These are phyloP conservation scores for Sclerotinia spermophila DNA, from an alignment of 2,329 filamentous ascomycete genomes.

Conservation along the genomic window DNA sequence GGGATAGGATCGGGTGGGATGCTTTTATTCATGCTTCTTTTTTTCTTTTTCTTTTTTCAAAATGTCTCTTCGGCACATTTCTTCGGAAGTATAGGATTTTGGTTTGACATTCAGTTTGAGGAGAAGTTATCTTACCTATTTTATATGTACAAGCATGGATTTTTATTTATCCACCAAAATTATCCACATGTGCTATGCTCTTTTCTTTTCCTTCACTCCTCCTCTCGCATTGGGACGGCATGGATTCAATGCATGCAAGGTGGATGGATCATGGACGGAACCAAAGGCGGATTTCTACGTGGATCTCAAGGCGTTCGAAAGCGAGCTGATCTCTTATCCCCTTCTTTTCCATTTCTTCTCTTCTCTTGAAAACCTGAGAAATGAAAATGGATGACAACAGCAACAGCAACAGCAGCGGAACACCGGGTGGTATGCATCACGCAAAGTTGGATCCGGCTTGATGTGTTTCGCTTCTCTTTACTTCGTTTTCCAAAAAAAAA, in stretches of 20 bases:
- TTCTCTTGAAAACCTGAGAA: background rate
- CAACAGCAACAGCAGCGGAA: background rate
- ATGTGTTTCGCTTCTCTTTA: background rate
- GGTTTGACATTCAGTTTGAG: background rate
- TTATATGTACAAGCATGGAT: slow-evolving; percentile 6
- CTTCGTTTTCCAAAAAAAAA: too few relatives aligned
- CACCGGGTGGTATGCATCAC: background rate
- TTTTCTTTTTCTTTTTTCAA: background rate
- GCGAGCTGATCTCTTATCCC: background rate
- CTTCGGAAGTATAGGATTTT: background rate
- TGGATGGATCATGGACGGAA: background rate
- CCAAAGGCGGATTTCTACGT: background rate
- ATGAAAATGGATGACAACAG: background rate
- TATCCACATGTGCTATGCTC: background rate
- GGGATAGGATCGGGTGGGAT: background rate
- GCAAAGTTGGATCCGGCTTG: background rate
- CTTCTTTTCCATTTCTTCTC: background rate
- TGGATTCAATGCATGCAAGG: background rate
- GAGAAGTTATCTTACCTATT: background rate
- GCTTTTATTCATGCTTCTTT: background rate
- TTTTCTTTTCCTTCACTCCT: background rate
- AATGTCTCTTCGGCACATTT: background rate
- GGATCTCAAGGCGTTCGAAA: background rate
- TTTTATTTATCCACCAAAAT: background rate
- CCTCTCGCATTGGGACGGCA: background rate